Evolutionary conservation across 2,329 filamentous ascomycete genomes (phyloP).

Genomic region (Catunica adiposa): DNA sequence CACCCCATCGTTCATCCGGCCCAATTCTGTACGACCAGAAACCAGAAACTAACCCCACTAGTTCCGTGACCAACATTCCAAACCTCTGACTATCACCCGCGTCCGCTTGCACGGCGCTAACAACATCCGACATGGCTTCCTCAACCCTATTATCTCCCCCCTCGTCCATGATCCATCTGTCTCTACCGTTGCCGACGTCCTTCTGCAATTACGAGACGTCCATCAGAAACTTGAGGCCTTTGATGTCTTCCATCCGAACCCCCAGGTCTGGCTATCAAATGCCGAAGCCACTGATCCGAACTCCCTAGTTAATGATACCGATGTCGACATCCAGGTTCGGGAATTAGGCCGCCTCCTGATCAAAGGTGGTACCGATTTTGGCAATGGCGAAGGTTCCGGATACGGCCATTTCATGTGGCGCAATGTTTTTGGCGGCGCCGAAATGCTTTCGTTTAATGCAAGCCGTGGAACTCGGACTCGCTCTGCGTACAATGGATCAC

Average conservation of each 20-base stretch:
- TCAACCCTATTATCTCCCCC: constrained; percentile 65
- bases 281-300: constrained; percentile 48
- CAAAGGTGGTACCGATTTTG: constrained; percentile 88
- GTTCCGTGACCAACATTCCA: constrained; percentile 67
- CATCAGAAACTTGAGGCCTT: constrained; percentile 58
- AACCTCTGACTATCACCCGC: constrained; percentile 66
- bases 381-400: constrained; percentile 84
- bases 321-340: constrained; percentile 65
- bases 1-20: too few relatives aligned
- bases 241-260: constrained; percentile 73
- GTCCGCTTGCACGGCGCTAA: constrained; percentile 53
- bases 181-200: constrained; percentile 66
- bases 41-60: constrained; percentile 21
- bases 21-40: too few relatives aligned
- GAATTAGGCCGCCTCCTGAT: constrained; percentile 74
- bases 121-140: constrained; percentile 69
- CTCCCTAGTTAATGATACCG: constrained; percentile 59
- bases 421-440: constrained; percentile 88
- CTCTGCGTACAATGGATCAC: constrained; percentile 75
- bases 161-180: constrained; percentile 42
- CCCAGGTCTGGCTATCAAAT: constrained; percentile 68
- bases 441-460: constrained; percentile 73
- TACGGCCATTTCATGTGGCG: constrained; percentile 76
- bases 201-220: constrained; percentile 52
- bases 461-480: constrained; percentile 79